Conservation (phyloP, 768 basidiomycete genomes). For the Termitomyces sp. region DNA sequence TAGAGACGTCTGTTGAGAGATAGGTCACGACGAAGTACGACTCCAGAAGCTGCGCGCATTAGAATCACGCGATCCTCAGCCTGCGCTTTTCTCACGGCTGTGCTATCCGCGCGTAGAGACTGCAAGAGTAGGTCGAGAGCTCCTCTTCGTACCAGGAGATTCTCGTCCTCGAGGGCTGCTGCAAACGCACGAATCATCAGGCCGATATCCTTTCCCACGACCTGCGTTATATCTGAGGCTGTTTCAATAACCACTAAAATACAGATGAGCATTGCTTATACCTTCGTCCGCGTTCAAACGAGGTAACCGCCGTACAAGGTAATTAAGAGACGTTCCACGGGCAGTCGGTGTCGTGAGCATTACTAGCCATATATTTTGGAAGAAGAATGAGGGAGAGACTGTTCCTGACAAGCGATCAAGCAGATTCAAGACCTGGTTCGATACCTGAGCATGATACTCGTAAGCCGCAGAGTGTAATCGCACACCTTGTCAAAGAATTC, state of each 20-base stretch:
- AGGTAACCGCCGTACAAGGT: constrained; percentile 78
- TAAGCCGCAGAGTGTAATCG: constrained; percentile 2
- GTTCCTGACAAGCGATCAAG: constrained; percentile 81
- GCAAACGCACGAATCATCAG: constrained; percentile 93
- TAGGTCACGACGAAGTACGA: constrained; percentile 89
- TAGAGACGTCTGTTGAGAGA: constrained; percentile 91
- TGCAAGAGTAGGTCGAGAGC: constrained; percentile 82
- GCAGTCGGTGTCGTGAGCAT: constrained; percentile 87
- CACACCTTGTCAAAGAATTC: constrained; percentile 91
- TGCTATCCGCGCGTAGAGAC: constrained; percentile 68
- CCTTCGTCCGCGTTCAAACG: constrained; percentile 67
- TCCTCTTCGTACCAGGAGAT: constrained; percentile 82
- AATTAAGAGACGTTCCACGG: constrained; percentile 83
- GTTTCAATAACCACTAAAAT: not conserved
- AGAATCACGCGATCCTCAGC: constrained; percentile 74
- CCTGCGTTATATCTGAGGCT: constrained; percentile 52
- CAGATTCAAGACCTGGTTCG: constrained; percentile 63
- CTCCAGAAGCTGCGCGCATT: constrained; percentile 80
- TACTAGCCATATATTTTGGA: constrained; percentile 92
- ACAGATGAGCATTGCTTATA: constrained; percentile 18
- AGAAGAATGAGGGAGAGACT: constrained; percentile 84
- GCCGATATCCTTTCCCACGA: constrained; percentile 84
- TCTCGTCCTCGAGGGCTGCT: constrained; percentile 89
- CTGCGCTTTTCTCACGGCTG: constrained; percentile 63
- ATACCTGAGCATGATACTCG: not conserved